Conservation (phyloP, 805 yeast genomes). For the Teunomyces barrocoloradensis region DNA sequence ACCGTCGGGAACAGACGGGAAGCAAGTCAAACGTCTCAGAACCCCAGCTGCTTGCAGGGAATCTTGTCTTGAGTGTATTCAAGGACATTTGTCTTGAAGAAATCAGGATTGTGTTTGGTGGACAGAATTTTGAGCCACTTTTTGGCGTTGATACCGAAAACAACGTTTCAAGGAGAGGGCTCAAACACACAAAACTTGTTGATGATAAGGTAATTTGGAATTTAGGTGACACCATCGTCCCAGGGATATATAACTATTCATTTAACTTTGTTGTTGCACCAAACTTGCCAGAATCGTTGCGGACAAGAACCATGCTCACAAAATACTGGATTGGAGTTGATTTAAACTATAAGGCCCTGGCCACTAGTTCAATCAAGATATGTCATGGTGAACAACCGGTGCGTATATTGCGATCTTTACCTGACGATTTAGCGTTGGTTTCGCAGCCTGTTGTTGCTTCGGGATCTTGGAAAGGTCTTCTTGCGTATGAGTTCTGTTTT, state of each 20-base stretch:
- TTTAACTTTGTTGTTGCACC: slow-evolving; percentile 13
- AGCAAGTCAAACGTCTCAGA: background rate
- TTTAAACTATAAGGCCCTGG: background rate
- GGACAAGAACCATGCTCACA: background rate
- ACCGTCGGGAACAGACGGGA: slow-evolving; percentile 6
- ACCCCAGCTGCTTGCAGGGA: background rate
- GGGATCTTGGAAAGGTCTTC: slow-evolving; percentile 17
- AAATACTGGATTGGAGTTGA: slow-evolving; percentile 2
- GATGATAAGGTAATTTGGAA: background rate
- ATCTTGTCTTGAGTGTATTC: background rate
- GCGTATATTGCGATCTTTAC: background rate
- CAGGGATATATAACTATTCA: slow-evolving; percentile 13
- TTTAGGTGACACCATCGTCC: background rate
- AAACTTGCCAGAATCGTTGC: slow-evolving; percentile 11
- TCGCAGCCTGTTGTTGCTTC: slow-evolving; percentile 11
- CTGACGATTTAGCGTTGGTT: background rate
- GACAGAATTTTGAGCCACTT: slow-evolving; percentile 1
- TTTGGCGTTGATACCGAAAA: background rate
- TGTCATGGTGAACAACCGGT: background rate
- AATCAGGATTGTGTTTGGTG: background rate
- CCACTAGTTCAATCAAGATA: background rate
- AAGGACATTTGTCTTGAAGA: background rate
- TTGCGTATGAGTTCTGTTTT: slow-evolving; percentile 15
- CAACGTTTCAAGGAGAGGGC: background rate
- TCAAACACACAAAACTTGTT: background rate